A percentile compares a stretch with the other conserved stretches of the same genome.
phyloP scores from a whole-genome alignment of 345 rosid species.

The Aquilaria yunnanensis region DNA sequence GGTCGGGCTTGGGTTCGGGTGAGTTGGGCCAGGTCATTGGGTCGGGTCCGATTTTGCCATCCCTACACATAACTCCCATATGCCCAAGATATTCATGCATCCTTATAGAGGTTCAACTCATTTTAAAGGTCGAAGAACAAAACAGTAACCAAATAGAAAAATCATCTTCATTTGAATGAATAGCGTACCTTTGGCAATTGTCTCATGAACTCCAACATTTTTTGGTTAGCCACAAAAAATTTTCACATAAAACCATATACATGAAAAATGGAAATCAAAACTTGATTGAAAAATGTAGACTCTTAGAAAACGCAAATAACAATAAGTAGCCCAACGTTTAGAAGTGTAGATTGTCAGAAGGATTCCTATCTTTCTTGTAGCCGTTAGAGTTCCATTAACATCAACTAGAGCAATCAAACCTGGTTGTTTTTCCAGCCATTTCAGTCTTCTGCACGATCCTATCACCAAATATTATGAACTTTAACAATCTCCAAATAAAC shows the following conservation, averaged over 20 bases:
- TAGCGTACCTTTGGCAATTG: slow-evolving; percentile 63
- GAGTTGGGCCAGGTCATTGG: no score
- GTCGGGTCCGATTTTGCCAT: no score
- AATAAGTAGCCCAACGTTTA: not conserved
- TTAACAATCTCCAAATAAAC: no score
- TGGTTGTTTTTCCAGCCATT: slow-evolving; percentile 44
- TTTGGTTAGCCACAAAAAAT: slow-evolving; percentile 39
- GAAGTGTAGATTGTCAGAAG: not conserved
- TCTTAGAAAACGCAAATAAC: not conserved
- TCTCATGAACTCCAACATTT: slow-evolving; percentile 59
- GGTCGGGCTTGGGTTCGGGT: no score
- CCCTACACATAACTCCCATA: not conserved
- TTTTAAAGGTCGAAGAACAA: not conserved
- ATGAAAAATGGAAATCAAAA: not conserved
- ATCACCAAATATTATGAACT: no score
- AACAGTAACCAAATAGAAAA: slow-evolving; percentile 3
- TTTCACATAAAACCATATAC: not conserved
- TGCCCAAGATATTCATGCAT: not conserved
- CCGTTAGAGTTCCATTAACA: slow-evolving; percentile 97
- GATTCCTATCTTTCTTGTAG: slow-evolving; percentile 69
- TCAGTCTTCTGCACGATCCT: not conserved
- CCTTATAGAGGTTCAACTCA: slow-evolving; percentile 9
- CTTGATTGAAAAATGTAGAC: not conserved
- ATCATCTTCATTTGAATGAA: not conserved
- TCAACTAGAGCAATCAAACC: slow-evolving; percentile 91